Conservation (phyloP, 441 rosid genomes). For the Bruguiera hainesii region DNA sequence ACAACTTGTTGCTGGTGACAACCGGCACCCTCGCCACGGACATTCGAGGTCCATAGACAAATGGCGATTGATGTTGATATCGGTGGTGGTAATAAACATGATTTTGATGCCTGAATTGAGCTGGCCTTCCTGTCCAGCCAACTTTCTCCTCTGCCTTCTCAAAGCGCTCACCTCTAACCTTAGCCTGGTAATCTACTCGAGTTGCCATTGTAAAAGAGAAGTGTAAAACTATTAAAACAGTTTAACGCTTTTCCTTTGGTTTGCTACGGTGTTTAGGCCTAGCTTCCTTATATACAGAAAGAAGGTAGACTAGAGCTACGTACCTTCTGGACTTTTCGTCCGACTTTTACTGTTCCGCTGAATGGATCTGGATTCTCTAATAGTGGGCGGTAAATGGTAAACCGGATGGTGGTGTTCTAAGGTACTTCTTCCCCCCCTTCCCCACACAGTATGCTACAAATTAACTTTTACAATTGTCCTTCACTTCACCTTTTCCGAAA, state of each 20-base stretch:
- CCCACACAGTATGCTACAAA: too few relatives aligned
- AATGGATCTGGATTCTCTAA: background rate
- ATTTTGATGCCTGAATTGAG: background rate
- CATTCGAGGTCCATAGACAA: constrained; percentile 18
- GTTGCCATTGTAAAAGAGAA: background rate
- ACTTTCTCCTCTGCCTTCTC: background rate
- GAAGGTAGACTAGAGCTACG: too few relatives aligned
- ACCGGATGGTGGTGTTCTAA: background rate
- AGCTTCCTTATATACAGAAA: too few relatives aligned
- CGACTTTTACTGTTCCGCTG: background rate
- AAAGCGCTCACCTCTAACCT: constrained; percentile 10
- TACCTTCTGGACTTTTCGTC: background rate
- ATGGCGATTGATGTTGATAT: background rate
- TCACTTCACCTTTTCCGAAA: too few relatives aligned
- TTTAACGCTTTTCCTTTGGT: too few relatives aligned
- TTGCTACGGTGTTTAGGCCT: too few relatives aligned
- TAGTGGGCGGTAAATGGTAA: background rate
- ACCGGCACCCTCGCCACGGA: constrained; percentile 11
- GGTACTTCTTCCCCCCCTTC: background rate
- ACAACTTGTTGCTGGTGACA: background rate
- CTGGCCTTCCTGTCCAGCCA: background rate
- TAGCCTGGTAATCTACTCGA: background rate
- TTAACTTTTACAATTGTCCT: too few relatives aligned
- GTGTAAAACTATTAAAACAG: background rate
- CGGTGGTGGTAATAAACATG: background rate